A percentile compares a stretch with the other conserved stretches of the same genome.
phyloP scores from a whole-genome alignment of 2,329 filamentous ascomycete species.

The Arthrobotrys sinensis region DNA sequence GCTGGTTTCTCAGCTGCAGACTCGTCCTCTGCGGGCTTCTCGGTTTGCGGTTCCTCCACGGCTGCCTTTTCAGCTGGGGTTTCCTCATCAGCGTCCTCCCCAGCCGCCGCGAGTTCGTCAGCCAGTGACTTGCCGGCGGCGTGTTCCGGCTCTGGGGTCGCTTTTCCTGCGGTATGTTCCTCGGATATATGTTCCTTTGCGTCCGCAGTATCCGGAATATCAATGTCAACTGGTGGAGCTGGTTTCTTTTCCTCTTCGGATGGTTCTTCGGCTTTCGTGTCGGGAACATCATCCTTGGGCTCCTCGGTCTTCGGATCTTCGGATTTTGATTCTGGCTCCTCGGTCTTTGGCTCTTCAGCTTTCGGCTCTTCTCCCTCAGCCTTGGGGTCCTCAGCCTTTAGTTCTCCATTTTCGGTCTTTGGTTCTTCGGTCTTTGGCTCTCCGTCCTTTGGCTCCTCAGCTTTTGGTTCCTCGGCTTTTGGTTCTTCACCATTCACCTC shows the following conservation, averaged over 20 bases:
- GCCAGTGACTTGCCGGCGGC: constrained; percentile 1
- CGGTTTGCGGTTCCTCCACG: constrained; percentile 18
- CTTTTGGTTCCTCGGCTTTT: constrained; percentile 14
- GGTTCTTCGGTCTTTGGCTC: constrained; percentile 26
- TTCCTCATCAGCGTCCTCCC: background rate
- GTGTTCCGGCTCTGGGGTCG: constrained; percentile 4
- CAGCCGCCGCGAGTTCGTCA: constrained; percentile 7
- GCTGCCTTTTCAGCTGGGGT: constrained; percentile 5
- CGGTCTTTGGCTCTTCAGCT: constrained; percentile 5
- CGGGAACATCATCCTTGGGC: constrained; percentile 21
- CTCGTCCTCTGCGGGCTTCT: constrained; percentile 30
- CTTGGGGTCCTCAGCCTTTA: constrained; percentile 12
- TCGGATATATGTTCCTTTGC: constrained; percentile 36
- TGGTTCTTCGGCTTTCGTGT: constrained; percentile 36
- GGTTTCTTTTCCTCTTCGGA: constrained; percentile 28
- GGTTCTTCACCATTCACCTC: constrained; percentile 7
- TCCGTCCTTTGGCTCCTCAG: constrained; percentile 7
- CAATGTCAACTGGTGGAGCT: constrained; percentile 38
- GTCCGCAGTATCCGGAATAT: constrained; percentile 57
- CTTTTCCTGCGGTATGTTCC: constrained; percentile 12
- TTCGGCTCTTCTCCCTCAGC: constrained; percentile 8
- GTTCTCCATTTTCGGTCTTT: constrained; percentile 28
- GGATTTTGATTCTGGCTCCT: constrained; percentile 5
- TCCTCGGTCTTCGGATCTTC: constrained; percentile 11
- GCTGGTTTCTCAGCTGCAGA: background rate